Base-by-base conservation (phyloP, 805 yeast species). In the Yarrowia sp. region DNA sequence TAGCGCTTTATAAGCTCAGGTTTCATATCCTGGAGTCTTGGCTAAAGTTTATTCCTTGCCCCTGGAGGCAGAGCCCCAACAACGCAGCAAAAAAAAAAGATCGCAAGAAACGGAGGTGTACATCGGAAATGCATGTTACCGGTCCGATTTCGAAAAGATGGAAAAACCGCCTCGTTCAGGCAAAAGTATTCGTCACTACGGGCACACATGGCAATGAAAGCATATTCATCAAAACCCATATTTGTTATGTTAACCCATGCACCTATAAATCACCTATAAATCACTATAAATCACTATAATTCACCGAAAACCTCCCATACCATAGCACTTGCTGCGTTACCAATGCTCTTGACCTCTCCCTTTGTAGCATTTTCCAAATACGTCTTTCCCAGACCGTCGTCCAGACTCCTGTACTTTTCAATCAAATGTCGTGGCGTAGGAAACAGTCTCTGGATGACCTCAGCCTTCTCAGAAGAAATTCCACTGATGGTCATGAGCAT, bases 401-500 rank as follows among this genome's bases (percentile, higher is more conserved):
- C 66, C 63, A 66, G 68, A 28, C 30, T 67, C 1, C 66, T 67
- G 69, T 76, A 89, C 11, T 81, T 83, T 21, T 79, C 78, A 12
- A 87, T 72, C n/a, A 93, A 78, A 19, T 71, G 73, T 36, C 77
- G 76, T 0, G 98, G 95, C 0, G 98, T 92, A 2, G 85, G 84
- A 71, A 80, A 95, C 44, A 80, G 73, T 19, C 78, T 78, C 74
- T 92, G 98, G 10, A 95, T 85, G 8, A 84, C 84, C 10, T 85
- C 72, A 0, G 99, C 99, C 72, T 89, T 91, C 67, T 93, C 98
- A 32, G 90, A 76, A 0, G 96, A 85, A 1, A 95, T 80, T 0
- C 98, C 99, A 67, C 83, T 82, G 2, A 89, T 81, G 2, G 92
- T 83, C 88, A 92, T 84, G 22, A 95, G 80, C 87, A 91, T 85